Base-by-base conservation (phyloP, 2,329 filamentous ascomycete species). In the Pyrenochaeta sp. region DNA sequence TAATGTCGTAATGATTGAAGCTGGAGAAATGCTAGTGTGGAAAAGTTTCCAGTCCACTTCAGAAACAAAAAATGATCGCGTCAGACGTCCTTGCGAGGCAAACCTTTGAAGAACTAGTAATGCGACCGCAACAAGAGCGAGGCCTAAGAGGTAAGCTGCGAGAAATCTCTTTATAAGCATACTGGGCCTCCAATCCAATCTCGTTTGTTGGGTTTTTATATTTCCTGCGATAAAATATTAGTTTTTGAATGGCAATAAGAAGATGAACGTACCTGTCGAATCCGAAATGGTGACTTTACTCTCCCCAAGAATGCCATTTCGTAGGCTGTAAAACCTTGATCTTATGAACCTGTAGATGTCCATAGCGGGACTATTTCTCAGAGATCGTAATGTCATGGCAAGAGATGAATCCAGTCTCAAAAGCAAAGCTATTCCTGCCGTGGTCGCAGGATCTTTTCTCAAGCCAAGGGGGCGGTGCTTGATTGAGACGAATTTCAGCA, bases 1-100 rank as follows among this genome's bases (percentile, higher is more conserved):
- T 4, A 55, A 18, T 3, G 59, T 55, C 3, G 58, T 50, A 7
- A 53, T 42, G 15, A 61, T 38, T 1, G 55, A 60, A 20, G 48
- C 42, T 4, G 58, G 55, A 10, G 53, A 49, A 26, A 59, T 48
- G 8, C 26, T 51, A 2, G 36, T 24, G 21, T 41, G 36, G 31
- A 41, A 45, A 1, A 37, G 13, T 6, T 42, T 35, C 9, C 47
- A 20, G 13, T 49, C 28, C 1, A 52, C 24, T 10, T 45, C 41
- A 14, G 55, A 51, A 9, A 48, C 44, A 21, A 58, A 58, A 6
- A 47, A 49, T 2, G 37, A 29, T 8, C 43, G 43, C 13, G 44
- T 45, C 1, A 58, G 35, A 9, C 27, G 35, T 3, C 44, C 27
- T 10, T 39, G 32, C 3, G 23, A 36, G 1, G 52, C 48, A 23